Evolutionary conservation across 164 flowering plant genomes (phyloP).

Genomic region (Euptelea pleiosperma): DNA sequence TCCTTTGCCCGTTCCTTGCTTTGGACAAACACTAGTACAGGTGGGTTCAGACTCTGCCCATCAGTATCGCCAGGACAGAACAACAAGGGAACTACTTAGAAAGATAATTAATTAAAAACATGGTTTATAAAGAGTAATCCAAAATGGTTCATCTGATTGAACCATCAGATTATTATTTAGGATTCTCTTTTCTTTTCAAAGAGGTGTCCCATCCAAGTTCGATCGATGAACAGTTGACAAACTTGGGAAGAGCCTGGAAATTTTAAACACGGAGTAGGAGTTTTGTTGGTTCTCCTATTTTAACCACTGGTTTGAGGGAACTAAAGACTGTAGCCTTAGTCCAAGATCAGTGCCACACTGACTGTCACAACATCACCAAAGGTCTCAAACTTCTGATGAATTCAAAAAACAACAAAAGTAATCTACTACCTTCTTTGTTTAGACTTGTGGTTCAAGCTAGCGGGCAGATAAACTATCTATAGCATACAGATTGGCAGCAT

Average conservation of each 20-base stretch:
- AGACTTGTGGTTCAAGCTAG: neutral
- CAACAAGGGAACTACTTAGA: neutral
- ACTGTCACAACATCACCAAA: neutral
- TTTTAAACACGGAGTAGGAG: too few species aligned
- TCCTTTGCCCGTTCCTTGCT: conserved; percentile 94
- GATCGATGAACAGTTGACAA: too few species aligned
- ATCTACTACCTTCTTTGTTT: neutral
- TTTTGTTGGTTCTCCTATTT: too few species aligned
- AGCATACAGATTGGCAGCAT: conserved; percentile 12
- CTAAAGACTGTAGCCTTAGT: too few species aligned
- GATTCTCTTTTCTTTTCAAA: too few species aligned
- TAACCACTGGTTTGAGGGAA: too few species aligned
- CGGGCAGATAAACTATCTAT: neutral
- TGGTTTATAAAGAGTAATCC: too few species aligned
- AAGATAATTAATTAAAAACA: neutral
- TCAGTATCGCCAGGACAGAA: conserved; percentile 6
- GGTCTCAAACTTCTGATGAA: neutral
- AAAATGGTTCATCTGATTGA: too few species aligned
- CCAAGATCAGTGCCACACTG: too few species aligned
- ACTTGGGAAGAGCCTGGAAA: too few species aligned
- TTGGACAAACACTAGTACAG: conserved; percentile 89
- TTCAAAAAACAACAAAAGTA: neutral
- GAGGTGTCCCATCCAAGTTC: too few species aligned
- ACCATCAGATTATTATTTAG: too few species aligned
- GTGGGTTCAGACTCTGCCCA: conserved; percentile 84